A percentile compares a stretch with the other conserved stretches of the same genome.
phyloP scores from a whole-genome alignment of 768 basidiomycete genomes.

The Rhodosporidiobolus sp. region DNA sequence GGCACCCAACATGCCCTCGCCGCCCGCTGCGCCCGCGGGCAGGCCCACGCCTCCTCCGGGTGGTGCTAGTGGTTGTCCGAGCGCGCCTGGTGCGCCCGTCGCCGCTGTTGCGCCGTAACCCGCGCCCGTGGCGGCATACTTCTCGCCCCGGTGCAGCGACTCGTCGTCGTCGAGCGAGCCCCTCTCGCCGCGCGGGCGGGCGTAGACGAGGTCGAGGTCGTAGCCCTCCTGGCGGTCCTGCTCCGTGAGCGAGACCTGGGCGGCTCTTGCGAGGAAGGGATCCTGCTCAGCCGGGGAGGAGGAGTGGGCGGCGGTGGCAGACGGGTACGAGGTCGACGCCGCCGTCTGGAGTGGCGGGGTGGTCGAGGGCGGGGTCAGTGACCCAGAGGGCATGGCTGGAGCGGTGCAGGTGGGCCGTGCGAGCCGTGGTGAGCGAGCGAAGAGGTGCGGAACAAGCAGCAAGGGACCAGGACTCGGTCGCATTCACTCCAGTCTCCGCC shows the following conservation, averaged over 20 bases:
- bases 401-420: no score
- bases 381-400: no score
- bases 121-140: background rate
- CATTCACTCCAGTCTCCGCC: no score
- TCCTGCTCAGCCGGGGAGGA: slow-evolving; percentile 5
- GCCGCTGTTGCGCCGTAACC: background rate
- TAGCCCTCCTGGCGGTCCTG: slow-evolving; percentile 39
- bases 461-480: no score
- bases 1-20: background rate
- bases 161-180: slow-evolving; percentile 10
- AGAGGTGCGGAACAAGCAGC: no score
- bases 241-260: slow-evolving; percentile 26
- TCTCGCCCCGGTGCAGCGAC: background rate
- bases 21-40: background rate
- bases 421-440: no score
- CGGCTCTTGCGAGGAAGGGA: slow-evolving; percentile 34
- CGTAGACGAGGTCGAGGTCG: slow-evolving; percentile 35
- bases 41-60: background rate
- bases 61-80: no score
- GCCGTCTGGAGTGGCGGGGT: background rate
- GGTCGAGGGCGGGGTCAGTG: background rate
- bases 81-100: background rate
- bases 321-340: slow-evolving; percentile 1
- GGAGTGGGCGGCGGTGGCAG: background rate
- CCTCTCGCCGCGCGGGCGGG: slow-evolving; percentile 13